A percentile compares a stretch with the other conserved stretches of the same genome.
phyloP scores from a whole-genome alignment of 2,329 filamentous ascomycete genomes.

The Verruconis gallopava region DNA sequence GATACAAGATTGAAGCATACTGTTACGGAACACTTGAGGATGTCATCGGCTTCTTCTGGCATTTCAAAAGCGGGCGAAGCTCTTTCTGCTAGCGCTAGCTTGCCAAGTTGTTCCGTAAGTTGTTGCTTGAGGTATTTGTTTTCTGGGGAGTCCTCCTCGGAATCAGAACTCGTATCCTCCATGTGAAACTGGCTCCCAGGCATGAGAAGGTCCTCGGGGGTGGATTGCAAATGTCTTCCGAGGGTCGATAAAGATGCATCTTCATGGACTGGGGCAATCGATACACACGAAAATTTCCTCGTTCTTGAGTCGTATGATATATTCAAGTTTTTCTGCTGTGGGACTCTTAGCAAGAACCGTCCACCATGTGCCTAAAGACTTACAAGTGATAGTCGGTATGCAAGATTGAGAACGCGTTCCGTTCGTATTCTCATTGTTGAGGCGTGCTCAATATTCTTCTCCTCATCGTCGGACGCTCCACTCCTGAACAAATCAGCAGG shows the following conservation, averaged over 20 bases:
- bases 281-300: neutral
- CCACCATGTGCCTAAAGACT: no score
- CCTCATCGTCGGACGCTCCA: conserved; percentile 48
- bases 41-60: neutral
- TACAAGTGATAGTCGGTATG: conserved; percentile 1
- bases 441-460: conserved; percentile 49
- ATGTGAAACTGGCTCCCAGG: neutral
- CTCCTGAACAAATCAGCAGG: conserved; percentile 45
- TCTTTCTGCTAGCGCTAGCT: no score
- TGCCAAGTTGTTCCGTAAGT: no score
- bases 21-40: neutral
- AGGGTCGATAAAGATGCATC: no score
- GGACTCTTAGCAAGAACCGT: no score
- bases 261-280: neutral
- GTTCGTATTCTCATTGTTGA: conserved; percentile 1
- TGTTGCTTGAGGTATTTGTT: conserved; percentile 2
- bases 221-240: no score
- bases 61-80: no score
- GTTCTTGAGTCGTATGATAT: neutral
- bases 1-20: neutral
- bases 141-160: conserved; percentile 4
- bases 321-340: neutral
- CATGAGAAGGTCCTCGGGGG: conserved; percentile 1
- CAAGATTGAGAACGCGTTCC: conserved; percentile 1
- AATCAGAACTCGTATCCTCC: neutral